Evolutionary conservation across 805 yeast species (phyloP).

Genomic region (Hanseniaspora nectarophila): DNA sequence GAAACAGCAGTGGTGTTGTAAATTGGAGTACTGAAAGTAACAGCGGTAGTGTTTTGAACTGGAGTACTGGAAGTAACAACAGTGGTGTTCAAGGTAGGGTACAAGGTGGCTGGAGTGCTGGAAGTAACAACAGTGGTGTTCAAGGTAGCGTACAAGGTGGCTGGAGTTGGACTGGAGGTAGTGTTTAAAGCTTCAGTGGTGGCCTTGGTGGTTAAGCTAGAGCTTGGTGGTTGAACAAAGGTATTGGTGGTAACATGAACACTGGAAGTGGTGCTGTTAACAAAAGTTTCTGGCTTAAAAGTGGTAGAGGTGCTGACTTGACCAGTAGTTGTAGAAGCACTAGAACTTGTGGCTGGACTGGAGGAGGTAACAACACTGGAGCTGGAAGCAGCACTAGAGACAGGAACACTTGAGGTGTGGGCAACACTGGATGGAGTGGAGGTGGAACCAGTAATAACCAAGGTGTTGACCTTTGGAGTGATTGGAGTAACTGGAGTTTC

Average conservation of each 20-base stretch:
- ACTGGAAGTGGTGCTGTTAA: background rate
- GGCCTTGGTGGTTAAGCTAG: background rate
- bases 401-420: slow-evolving; percentile 23
- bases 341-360: background rate
- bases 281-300: background rate
- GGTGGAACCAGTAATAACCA: slow-evolving; percentile 18
- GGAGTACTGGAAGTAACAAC: background rate
- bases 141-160: background rate
- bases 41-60: background rate
- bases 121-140: background rate
- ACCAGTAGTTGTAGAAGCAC: background rate
- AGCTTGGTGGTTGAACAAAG: slow-evolving; percentile 1
- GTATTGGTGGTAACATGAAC: background rate
- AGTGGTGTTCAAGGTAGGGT: background rate
- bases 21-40: background rate
- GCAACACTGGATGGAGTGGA: no score
- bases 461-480: slow-evolving; percentile 4
- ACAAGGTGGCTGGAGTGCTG: slow-evolving; percentile 7
- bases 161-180: background rate
- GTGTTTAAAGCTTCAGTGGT: background rate
- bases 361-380: background rate
- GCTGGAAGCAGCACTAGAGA: slow-evolving; percentile 2
- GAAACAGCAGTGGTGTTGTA: slow-evolving; percentile 11
- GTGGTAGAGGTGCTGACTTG: background rate
- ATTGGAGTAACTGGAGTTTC: slow-evolving; percentile 3